Percentiles rank a stretch among this genome's conserved stretches.
Conservation (phyloP, 495 filamentous ascomycete species). For the Xylaria acuta region DNA sequence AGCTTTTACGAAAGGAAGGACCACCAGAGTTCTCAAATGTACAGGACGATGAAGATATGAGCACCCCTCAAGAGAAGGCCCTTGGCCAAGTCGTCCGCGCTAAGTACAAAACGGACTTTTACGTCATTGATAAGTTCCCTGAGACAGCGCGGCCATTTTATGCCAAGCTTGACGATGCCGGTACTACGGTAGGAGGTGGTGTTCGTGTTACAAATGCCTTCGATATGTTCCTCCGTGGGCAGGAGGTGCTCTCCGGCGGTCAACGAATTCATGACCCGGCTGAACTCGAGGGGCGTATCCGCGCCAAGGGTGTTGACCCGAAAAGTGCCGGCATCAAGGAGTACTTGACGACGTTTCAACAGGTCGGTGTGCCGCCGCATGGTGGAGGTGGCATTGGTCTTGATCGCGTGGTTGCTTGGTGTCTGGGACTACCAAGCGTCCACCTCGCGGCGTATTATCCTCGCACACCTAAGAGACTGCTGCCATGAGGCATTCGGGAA, state of each 20-base stretch:
- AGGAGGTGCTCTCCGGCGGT: slow-evolving; percentile 87
- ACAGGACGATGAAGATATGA: slow-evolving; percentile 78
- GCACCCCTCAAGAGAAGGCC: slow-evolving; percentile 85
- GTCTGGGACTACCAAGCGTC: slow-evolving; percentile 81
- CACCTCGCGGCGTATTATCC: slow-evolving; percentile 80
- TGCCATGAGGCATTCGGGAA: slow-evolving; percentile 57
- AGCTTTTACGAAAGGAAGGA: slow-evolving; percentile 78
- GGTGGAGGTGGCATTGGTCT: slow-evolving; percentile 87
- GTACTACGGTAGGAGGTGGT: slow-evolving; percentile 65
- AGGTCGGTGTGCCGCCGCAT: slow-evolving; percentile 76
- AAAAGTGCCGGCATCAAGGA: slow-evolving; percentile 77
- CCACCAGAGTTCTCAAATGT: slow-evolving; percentile 72
- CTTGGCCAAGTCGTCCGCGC: slow-evolving; percentile 82
- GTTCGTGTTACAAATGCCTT: slow-evolving; percentile 67
- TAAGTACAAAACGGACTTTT: slow-evolving; percentile 89
- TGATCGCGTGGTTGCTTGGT: slow-evolving; percentile 89
- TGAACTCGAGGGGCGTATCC: slow-evolving; percentile 72
- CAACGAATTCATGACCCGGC: slow-evolving; percentile 82
- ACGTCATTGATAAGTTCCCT: slow-evolving; percentile 90
- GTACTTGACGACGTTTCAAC: slow-evolving; percentile 50
- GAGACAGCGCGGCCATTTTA: slow-evolving; percentile 87
- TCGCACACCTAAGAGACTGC: slow-evolving; percentile 81
- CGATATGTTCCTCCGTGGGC: slow-evolving; percentile 93
- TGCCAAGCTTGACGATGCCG: slow-evolving; percentile 73
- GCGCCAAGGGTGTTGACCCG: slow-evolving; percentile 75